Conservation (phyloP, 192 early-diverging fungal genomes). For the Jimgerdemannia flammicorona region DNA sequence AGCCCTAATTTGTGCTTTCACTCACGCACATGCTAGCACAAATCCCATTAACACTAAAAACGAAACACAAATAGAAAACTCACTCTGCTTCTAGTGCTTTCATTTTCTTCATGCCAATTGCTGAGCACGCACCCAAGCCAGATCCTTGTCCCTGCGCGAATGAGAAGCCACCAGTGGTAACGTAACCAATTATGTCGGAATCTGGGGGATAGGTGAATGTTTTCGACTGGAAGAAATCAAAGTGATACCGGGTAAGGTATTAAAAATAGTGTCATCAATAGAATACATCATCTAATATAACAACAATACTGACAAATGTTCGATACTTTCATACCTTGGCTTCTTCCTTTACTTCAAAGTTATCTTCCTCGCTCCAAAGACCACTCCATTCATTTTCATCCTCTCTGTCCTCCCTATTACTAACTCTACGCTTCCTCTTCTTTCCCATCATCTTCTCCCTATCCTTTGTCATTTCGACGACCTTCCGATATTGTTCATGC, state of each 20-base stretch:
- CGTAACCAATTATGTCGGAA: constrained; percentile 58
- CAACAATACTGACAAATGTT: neutral
- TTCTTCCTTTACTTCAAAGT: neutral
- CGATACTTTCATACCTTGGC: neutral
- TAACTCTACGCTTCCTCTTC: constrained; percentile 20
- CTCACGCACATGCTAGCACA: no score
- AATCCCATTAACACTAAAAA: neutral
- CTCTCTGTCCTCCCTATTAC: constrained; percentile 25
- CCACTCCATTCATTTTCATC: constrained; percentile 29
- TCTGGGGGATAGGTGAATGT: constrained; percentile 33
- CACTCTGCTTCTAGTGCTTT: constrained; percentile 20
- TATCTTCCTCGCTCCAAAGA: constrained; percentile 16
- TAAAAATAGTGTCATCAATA: no score
- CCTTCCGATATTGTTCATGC: constrained; percentile 37
- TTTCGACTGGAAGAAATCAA: constrained; percentile 10
- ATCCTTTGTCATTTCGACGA: constrained; percentile 12
- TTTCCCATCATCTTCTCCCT: constrained; percentile 2
- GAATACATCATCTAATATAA: no score
- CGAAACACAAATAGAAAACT: constrained; percentile 15
- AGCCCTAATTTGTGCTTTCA: neutral
- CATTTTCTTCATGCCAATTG: constrained; percentile 42
- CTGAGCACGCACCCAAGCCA: constrained; percentile 61
- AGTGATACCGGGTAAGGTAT: no score
- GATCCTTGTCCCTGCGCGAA: constrained; percentile 54
- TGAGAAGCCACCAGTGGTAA: constrained; percentile 69